Conservation (phyloP, 805 yeast genomes). For the Spathaspora boniae region DNA sequence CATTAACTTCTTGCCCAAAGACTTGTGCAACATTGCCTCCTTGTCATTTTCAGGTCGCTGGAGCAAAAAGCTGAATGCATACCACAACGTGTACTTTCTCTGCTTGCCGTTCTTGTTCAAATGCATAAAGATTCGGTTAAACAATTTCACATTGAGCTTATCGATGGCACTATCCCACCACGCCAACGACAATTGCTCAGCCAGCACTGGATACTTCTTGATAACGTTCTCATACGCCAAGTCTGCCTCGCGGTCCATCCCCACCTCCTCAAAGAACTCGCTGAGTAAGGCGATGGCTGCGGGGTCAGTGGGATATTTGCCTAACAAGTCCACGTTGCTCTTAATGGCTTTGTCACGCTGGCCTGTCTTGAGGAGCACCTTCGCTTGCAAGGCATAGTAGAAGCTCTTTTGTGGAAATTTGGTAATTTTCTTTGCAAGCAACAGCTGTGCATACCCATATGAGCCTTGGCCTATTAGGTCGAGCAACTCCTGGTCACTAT, state of each 20-base stretch:
- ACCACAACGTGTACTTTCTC: constrained; percentile 45
- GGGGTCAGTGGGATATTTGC: constrained; percentile 51
- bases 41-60: constrained; percentile 26
- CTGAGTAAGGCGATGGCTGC: constrained; percentile 48
- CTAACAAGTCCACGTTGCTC: constrained; percentile 23
- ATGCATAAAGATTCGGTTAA: constrained; percentile 52
- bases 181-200: constrained; percentile 34
- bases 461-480: constrained; percentile 52
- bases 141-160: constrained; percentile 43
- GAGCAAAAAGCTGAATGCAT: constrained; percentile 51
- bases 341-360: constrained; percentile 28
- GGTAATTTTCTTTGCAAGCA: constrained; percentile 45
- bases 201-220: constrained; percentile 50
- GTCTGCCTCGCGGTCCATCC: constrained; percentile 34
- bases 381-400: constrained; percentile 45
- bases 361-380: constrained; percentile 31
- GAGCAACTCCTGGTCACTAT: constrained; percentile 27
- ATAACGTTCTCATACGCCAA: constrained; percentile 56
- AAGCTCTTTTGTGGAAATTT: constrained; percentile 57
- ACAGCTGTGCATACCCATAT: constrained; percentile 49
- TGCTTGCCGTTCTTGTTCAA: constrained; percentile 27
- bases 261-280: constrained; percentile 40
- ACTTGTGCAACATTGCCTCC: constrained; percentile 52
- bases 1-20: constrained; percentile 57
- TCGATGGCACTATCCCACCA: constrained; percentile 60